Base-by-base conservation (phyloP, 2,329 filamentous ascomycete species). In the Diplocarpon rosae region DNA sequence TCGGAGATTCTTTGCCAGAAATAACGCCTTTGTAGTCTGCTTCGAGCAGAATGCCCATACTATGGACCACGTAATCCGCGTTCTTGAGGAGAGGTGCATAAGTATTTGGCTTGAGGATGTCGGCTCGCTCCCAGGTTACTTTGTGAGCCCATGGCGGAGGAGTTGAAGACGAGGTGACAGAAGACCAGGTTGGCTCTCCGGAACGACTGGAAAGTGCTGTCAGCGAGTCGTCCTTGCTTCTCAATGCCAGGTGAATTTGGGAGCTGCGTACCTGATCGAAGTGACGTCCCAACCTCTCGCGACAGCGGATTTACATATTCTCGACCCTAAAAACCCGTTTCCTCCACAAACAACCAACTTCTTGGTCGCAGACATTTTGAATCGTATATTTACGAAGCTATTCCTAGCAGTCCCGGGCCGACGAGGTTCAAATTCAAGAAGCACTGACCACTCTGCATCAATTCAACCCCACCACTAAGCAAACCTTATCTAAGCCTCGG, bases 21-120 rank as follows among this genome's bases (percentile, higher is more conserved):
- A 98, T 63, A 13, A 95, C 82, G 55, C 84, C 85, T 67, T 98
- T 98, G 76, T 98, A 98, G 69, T 98, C 92, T 39, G 89, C 88
- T 69, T 98, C 92, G 9, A 98, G 76, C 14, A 98, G 73, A 57
- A 98, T 95, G 9, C 92, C 92, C 83, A 96, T 89, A 59, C 76
- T 87, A 71, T 98, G 92, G 37, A 98, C 83, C 20, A 96, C 89
- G 45, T 80, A 89, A 62, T 87, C 78, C 49, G 88, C 85, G 45
- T 76, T 78, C 54, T 78, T 75, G 50, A 98, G 76, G 38, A 90
- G 76, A 0, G 81, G 69, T 8, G 75, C 76, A 67, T 95, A 98
- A 14, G 84, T 84, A 1, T 75, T 69, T 0, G 92, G 90, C 48
- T 83, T 77, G 50, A 98, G 76, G 54, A 96, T 82, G 66, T 96